These are phyloP conservation scores for Nakataea oryzae DNA, from an alignment of 2,329 filamentous ascomycete species.

Conservation along the genomic window DNA sequence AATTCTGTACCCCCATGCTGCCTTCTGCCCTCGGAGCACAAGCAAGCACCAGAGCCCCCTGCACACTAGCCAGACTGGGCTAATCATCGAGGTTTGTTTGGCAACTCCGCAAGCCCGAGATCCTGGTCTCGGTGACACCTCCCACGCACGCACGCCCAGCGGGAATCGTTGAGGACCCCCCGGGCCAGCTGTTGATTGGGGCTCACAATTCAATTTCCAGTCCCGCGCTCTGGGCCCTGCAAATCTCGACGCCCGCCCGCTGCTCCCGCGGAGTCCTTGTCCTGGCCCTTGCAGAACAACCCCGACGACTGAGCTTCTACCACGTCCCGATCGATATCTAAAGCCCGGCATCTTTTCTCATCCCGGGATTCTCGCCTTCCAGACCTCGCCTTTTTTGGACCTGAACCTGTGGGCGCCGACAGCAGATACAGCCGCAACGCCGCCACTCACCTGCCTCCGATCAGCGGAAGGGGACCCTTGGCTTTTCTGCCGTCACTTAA, in stretches of 20 bases:
- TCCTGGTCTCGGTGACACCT: neutral
- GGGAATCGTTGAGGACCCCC: neutral
- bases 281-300: neutral
- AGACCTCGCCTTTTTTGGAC: neutral
- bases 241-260: neutral
- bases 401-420: neutral
- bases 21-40: neutral
- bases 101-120: neutral
- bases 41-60: neutral
- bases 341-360: neutral
- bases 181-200: neutral
- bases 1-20: slow-evolving; percentile 1
- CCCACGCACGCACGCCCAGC: no score
- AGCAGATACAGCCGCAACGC: neutral
- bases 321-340: neutral
- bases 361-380: neutral
- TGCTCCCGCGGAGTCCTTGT: neutral
- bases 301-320: neutral
- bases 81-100: neutral
- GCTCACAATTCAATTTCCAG: neutral
- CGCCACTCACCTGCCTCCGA: neutral
- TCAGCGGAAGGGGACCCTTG: neutral
- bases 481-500: neutral
- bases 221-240: neutral
- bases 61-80: neutral